These are phyloP conservation scores for Amanita inopinata DNA, from an alignment of 768 basidiomycete species.

Conservation along the genomic window DNA sequence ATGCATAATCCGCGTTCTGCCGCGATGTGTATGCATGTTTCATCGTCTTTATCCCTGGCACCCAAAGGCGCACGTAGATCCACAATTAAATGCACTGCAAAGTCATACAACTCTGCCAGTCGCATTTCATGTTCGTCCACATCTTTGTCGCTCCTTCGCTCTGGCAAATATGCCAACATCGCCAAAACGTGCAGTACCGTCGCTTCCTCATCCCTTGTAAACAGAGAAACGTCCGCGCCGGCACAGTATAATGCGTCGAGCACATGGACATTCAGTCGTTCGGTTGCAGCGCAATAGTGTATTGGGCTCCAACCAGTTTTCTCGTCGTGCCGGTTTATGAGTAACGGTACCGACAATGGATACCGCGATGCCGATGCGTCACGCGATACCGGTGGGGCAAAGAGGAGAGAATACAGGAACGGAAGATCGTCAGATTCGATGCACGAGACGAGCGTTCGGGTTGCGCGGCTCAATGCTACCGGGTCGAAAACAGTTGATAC, in stretches of 20 bases:
- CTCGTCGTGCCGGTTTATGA: conserved; percentile 61
- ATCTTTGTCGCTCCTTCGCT: not conserved
- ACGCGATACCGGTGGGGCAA: conserved; percentile 32
- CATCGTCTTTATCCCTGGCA: conserved; percentile 54
- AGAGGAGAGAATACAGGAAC: conserved; percentile 45
- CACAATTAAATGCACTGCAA: conserved; percentile 56
- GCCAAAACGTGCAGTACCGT: conserved; percentile 66
- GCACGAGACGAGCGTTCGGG: conserved; percentile 45
- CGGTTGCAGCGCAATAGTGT: conserved; percentile 54
- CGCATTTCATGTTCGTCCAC: conserved; percentile 24
- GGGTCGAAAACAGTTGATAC: conserved; percentile 31
- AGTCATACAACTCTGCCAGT: conserved; percentile 36
- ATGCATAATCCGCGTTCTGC: conserved; percentile 64
- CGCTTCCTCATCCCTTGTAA: conserved; percentile 52
- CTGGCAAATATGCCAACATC: conserved; percentile 22
- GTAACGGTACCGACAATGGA: conserved; percentile 37
- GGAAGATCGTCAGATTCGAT: conserved; percentile 39
- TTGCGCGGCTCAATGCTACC: conserved; percentile 32
- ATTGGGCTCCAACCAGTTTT: conserved; percentile 60
- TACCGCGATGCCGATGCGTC: conserved; percentile 31
- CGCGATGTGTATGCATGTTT: conserved; percentile 75
- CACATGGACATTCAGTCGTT: conserved; percentile 46
- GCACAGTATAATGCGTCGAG: conserved; percentile 68
- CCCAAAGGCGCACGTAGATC: conserved; percentile 63
- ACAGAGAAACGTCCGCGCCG: conserved; percentile 65